Base-by-base conservation (phyloP, 2,329 filamentous ascomycete genomes). In the Fusarium pseudoanthophilum region DNA sequence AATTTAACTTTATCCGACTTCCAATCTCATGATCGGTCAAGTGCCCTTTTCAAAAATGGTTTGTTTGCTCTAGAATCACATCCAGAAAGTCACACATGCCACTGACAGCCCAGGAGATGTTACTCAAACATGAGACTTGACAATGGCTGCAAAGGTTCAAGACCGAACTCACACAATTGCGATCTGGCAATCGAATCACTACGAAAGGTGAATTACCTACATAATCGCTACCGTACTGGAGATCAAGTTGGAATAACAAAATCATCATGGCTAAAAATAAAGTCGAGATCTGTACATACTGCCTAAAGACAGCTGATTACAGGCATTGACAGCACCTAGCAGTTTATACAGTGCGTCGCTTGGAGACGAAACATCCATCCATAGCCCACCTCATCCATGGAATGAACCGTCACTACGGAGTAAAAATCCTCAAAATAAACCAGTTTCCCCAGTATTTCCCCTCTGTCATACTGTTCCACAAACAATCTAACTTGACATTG, bases 331-430 rank as follows among this genome's bases (percentile, higher is more conserved):
- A 55, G 26, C 28, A 18, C 36, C 21, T 32, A 28, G 20, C 11
- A 51, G 30, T 51, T 51, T n/a, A 46, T 53, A 72, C 69, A 72
- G 70, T 72, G 69, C 70, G 69, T 69, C 55, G 32, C 28, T 69
- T 21, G 2, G 10, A 20, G 37, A 30, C 24, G 39, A 55, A 30
- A 56, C 57, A 42, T 30, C 32, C 15, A 28, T 30, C 32, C 15
- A 28, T 30, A 28, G 34, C 36, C 48, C 13, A 24, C 48, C 28
- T 32, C 28, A 51, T 32, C 21, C 48, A 63, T 36, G 58, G 37
- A 28, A 36, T 28, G 30, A 58, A 32, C 55, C 18, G 32, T 48
- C 40, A 34, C 52, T 59, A n/a, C n/a, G n/a, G n/a, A n/a, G n/a
- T n/a, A n/a, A 63, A 59, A 59, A 59, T 63, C 34, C 26, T 62